phyloP scores from a whole-genome alignment of 805 yeast genomes.

The Kuraishia capsulata region DNA sequence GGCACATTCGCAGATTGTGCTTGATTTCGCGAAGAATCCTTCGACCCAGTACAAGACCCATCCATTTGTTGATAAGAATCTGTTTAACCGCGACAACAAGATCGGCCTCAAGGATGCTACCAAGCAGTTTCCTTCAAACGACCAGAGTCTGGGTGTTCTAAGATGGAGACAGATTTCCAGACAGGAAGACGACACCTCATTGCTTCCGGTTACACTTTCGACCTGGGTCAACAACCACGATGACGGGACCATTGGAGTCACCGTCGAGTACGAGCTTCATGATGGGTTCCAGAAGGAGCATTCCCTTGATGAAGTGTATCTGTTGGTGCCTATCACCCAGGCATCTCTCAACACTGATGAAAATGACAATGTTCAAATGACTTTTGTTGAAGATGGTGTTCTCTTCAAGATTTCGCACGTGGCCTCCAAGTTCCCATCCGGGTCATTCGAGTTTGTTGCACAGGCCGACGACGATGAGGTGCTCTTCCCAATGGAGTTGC shows the following conservation, averaged over 20 bases:
- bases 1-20: constrained; percentile 55
- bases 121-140: constrained; percentile 86
- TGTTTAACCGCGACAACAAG: constrained; percentile 46
- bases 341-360: constrained; percentile 44
- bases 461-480: constrained; percentile 73
- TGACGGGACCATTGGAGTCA: constrained; percentile 57
- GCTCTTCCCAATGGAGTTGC: constrained; percentile 79
- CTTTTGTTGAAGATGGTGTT: constrained; percentile 60
- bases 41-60: constrained; percentile 79
- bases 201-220: constrained; percentile 63
- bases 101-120: constrained; percentile 70
- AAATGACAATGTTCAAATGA: constrained; percentile 44
- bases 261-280: constrained; percentile 80
- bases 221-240: constrained; percentile 74
- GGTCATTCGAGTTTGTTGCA: constrained; percentile 72
- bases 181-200: constrained; percentile 46
- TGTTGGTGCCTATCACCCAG: constrained; percentile 60
- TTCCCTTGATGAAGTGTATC: constrained; percentile 40
- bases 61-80: constrained; percentile 83
- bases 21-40: constrained; percentile 39
- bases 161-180: constrained; percentile 81
- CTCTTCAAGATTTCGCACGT: constrained; percentile 54
- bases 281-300: constrained; percentile 27
- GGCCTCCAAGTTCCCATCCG: constrained; percentile 37
- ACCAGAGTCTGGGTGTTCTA: constrained; percentile 81